Conservation (phyloP, 768 basidiomycete genomes). For the Trichaptum fuscoviolaceum region DNA sequence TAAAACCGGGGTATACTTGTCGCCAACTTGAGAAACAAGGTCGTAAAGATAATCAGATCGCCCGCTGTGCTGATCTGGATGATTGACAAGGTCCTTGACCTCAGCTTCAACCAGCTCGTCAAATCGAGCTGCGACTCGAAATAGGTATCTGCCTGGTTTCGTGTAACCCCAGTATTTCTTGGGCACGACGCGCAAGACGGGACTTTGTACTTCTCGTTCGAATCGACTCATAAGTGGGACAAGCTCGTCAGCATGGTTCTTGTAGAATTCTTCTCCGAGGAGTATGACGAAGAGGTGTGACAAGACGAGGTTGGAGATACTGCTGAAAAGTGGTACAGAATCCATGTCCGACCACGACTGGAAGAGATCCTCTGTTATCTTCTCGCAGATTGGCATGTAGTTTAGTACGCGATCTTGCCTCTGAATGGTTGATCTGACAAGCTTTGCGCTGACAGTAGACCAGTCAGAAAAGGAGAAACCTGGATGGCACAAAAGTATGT, state of each 20-base stretch:
- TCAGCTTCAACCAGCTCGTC: not conserved
- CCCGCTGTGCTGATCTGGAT: slow-evolving; percentile 2
- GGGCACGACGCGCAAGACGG: not conserved
- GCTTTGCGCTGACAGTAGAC: not conserved
- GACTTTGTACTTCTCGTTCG: slow-evolving; percentile 2
- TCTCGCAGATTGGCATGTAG: not conserved
- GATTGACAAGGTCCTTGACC: not conserved
- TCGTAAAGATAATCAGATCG: not conserved
- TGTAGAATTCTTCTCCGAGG: slow-evolving; percentile 3
- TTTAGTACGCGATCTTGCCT: not conserved
- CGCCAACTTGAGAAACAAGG: not conserved
- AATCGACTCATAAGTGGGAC: not conserved
- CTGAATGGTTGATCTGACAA: not conserved
- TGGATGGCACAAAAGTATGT: not conserved
- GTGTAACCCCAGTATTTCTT: not conserved
- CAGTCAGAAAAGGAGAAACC: not conserved
- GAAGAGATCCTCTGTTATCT: not conserved
- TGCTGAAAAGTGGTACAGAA: not conserved
- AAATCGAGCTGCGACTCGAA: not conserved
- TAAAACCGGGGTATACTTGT: not conserved
- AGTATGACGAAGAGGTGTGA: slow-evolving; percentile 3
- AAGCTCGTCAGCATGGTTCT: not conserved
- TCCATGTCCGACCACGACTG: not conserved
- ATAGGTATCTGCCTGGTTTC: not conserved
- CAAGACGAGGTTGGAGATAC: not conserved